Base-by-base conservation (phyloP, 169 alveolate genomes). In the Perkinsus olseni region DNA sequence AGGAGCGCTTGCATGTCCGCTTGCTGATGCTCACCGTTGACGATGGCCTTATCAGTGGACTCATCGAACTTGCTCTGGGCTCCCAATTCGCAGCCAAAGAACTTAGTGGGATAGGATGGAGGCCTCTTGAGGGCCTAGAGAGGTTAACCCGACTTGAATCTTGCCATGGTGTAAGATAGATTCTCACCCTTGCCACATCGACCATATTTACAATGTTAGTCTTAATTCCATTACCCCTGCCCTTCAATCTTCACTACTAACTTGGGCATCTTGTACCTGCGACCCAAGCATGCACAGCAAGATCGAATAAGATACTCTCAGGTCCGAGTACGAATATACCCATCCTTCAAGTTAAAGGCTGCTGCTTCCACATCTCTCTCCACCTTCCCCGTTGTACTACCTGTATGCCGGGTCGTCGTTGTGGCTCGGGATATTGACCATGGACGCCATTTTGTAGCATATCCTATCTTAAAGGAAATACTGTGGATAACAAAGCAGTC, bases 151-250 rank as follows among this genome's bases (percentile, higher is more conserved):
- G 8, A 62, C 8, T 6, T 0, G 28, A 28, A 6, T 97, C 95
- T 97, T 97, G n/a, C n/a, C n/a, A n/a, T n/a, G n/a, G n/a, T n/a
- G n/a, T n/a, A n/a, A n/a, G n/a, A 97, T 94, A 38, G 97, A 96
- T 40, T 24, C 82, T 8, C 17, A 62, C 82, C 62, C 99, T 96
- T 0, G 99, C 99, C 90, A 99, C 99, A 90, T 99, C 99, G 37
- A 98, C 99, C 97, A 99, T 97, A 94, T 99, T 99, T 74, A 98
- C 96, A 37, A 99, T 97, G 95, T 99, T 98, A 37, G 99, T 99
- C 95, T 98, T 98, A 91, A 98, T 98, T 36, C 96, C 96, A 91
- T 95, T 95, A 28, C 96, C 96, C 0, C 96, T 90, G 37, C 96
- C 96, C 91, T 95, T 96, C n/a, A 93, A 93, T 34, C 94, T 94